Base-by-base conservation (phyloP, 2,329 filamentous ascomycete species). In the Didymella pinodella region DNA sequence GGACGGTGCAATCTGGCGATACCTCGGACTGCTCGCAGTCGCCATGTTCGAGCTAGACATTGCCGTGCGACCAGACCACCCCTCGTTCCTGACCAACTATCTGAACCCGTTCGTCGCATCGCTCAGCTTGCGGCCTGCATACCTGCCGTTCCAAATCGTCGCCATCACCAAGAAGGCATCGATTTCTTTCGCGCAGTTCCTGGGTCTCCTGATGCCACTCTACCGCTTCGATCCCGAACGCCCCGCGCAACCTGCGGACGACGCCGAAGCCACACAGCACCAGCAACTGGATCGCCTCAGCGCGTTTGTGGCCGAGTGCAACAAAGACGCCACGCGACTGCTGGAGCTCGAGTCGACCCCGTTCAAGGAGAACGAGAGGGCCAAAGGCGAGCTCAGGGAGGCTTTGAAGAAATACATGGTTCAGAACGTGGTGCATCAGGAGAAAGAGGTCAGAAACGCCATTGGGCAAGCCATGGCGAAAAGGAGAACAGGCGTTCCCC, bases 351-450 rank as follows among this genome's bases (percentile, higher is more conserved):
- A 96, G 70, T 85, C 93, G 76, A 87, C 88, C 51, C 94, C 94
- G 0, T 97, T 93, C 77, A 86, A 83, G 49, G 89, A 88, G n/a
- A 90, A 96, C 70, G 79, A 84, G 34, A 84, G 85, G 61, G 80
- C 90, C 46, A 82, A 81, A 44, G 65, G 64, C 36, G 87, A 86
- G 59, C 78, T 96, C 70, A 85, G 88, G 62, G 84, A 84, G 40
- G 90, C 90, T 69, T 85, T 97, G 78, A 90, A 89, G 77, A 91
- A 95, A 70, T 96, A 92, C 85, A 81, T 98, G 66, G 88, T 97
- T 49, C 88, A 96, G 75, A 96, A 96, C 72, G 93, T 76, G 7
- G 69, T 77, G 89, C 14, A 90, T 96, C 59, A 85, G 87, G 65
- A 87, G 85, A 89, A 88, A 0, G 91, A 94, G 78, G 94, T 98